These are phyloP conservation scores for Tilletia caries DNA, from an alignment of 1,284 basidiomycete species.

Conservation along the genomic window DNA sequence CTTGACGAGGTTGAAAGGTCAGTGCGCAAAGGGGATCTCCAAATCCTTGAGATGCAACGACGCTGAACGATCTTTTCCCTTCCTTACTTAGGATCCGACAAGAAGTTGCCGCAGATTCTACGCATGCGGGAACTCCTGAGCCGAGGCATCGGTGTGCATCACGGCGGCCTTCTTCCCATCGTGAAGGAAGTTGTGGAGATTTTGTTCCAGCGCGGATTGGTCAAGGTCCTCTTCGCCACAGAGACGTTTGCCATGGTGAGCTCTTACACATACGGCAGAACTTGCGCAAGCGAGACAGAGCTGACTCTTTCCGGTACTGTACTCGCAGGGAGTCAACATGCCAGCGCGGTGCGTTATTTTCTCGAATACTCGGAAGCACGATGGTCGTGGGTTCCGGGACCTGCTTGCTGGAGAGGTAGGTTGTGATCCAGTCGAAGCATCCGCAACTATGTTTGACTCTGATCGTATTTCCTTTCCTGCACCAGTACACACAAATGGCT, in stretches of 20 bases:
- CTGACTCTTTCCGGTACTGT: neutral
- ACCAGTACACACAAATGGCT: conserved; percentile 98
- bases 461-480: conserved; percentile 63
- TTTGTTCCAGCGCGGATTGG: conserved; percentile 88
- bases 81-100: conserved; percentile 64
- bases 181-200: conserved; percentile 95
- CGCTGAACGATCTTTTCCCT: neutral
- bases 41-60: neutral
- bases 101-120: conserved; percentile 87
- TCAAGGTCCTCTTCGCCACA: conserved; percentile 95
- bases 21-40: conserved; percentile 19
- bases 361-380: conserved; percentile 90
- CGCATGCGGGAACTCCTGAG: conserved; percentile 86
- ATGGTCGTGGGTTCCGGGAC: conserved; percentile 86
- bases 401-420: conserved; percentile 54
- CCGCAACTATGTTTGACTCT: neutral
- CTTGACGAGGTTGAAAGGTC: conserved; percentile 82
- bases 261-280: no score
- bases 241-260: conserved; percentile 96
- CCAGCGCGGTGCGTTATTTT: conserved; percentile 96
- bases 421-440: conserved; percentile 24
- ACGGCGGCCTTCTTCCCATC: conserved; percentile 91
- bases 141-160: conserved; percentile 94
- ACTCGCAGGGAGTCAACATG: conserved; percentile 79
- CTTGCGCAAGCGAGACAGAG: no score